Base-by-base conservation (phyloP, 1,284 basidiomycete species). In the Pholiota adiposa region DNA sequence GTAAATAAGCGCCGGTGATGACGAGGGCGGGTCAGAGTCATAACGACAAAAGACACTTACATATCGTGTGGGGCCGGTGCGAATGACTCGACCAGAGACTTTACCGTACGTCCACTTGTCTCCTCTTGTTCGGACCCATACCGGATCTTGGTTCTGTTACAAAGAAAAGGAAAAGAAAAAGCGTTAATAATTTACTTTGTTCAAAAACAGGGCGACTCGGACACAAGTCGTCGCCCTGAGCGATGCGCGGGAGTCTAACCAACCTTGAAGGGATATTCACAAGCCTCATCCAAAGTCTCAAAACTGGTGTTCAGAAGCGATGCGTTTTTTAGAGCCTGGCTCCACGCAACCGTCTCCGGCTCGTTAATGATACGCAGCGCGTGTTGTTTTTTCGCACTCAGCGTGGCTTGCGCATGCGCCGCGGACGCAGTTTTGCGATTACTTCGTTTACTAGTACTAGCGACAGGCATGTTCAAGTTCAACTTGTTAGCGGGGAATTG, bases 251-350 rank as follows among this genome's bases (percentile, higher is more conserved):
- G 6, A 16, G 6, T n/a, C 14, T 14, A n/a, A 73, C 75, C 59
- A 67, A 83, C 85, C 69, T 76, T 70, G 69, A 87, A 87, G 14
- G 76, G 75, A 64, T 82, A 86, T 25, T 77, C 74, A 73, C 82
- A 83, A 0, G 83, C 73, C n/a, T 87, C 82, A 53, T 85, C 79
- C 6, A 85, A 72, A 58, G 80, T 75, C 23, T 71, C 67, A n/a
- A 83, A 78, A 43, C 75, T 71, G 9, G 67, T 69, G 52, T 73
- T 75, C 49, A 64, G 29, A 19, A 69, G 64, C 19, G 71, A 68
- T 49, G 67, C 63, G 54, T 75, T 71, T 58, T 73, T 75, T 57
- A 78, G 73, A 50, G 66, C 69, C 62, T 73, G 73, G 58, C 68
- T 73, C 76, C 75, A 77, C 41, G 70, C 63, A 59, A 73, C 69